phyloP scores from a whole-genome alignment of 352 stramenopile species.

The Halophytophthora polymorphica region DNA sequence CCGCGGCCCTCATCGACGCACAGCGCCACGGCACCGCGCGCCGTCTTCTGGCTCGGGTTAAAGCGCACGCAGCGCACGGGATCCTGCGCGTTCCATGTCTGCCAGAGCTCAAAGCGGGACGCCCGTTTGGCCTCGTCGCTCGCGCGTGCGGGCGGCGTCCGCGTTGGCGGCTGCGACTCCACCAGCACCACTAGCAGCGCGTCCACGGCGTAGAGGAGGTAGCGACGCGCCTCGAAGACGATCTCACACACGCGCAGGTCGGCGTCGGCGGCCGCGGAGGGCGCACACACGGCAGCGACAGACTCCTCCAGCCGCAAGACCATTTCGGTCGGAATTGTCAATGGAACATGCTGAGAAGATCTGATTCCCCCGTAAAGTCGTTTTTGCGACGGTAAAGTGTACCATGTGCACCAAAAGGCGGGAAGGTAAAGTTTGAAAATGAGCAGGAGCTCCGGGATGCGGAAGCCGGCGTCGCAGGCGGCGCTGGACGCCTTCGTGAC shows the following conservation, averaged over 20 bases:
- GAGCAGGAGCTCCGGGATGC: conserved; percentile 9
- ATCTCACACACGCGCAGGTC: conserved; percentile 33
- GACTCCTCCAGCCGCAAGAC: conserved; percentile 46
- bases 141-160: conserved; percentile 1
- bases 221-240: conserved; percentile 51
- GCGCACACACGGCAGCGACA: conserved; percentile 42
- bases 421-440: conserved; percentile 4
- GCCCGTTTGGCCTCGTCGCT: conserved; percentile 14
- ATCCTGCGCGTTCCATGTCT: conserved; percentile 57
- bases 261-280: conserved; percentile 12
- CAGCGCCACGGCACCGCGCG: conserved; percentile 55
- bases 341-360: no score
- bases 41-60: conserved; percentile 46
- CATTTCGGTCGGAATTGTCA: conserved; percentile 18
- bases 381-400: no score
- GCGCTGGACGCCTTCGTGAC: conserved; percentile 65
- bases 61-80: conserved; percentile 49
- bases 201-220: conserved; percentile 55
- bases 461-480: conserved; percentile 36
- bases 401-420: no score
- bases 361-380: no score
- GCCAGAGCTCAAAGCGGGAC: conserved; percentile 61
- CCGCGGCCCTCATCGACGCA: conserved; percentile 60
- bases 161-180: conserved; percentile 24
- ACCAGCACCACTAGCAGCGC: conserved; percentile 59